Conservation (phyloP, 768 basidiomycete genomes). For the Rhizopogon sp. region DNA sequence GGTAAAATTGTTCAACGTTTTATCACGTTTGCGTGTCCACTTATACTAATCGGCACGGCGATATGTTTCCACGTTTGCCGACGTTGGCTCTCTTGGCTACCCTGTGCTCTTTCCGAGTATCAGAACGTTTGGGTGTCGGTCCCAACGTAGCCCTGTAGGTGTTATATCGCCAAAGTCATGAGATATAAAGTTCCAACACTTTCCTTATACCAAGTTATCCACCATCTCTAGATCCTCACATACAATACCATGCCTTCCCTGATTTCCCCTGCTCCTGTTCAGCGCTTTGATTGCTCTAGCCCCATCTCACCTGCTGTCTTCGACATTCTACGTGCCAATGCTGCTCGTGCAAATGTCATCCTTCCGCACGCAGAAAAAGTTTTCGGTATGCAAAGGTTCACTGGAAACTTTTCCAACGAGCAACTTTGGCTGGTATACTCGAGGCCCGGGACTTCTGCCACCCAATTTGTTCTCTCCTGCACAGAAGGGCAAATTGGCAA, state of each 20-base stretch:
- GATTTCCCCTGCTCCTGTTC: slow-evolving; percentile 4
- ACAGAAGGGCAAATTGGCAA: slow-evolving; percentile 49
- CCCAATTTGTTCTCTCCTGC: slow-evolving; percentile 56
- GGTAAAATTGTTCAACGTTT: neutral
- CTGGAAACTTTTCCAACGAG: neutral
- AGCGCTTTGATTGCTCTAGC: slow-evolving; percentile 2
- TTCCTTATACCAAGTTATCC: slow-evolving; percentile 15
- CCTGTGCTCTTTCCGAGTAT: slow-evolving; percentile 14
- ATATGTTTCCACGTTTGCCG: neutral
- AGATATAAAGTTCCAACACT: neutral
- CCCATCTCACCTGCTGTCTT: slow-evolving; percentile 24
- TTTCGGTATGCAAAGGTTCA: neutral
- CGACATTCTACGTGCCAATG: slow-evolving; percentile 21
- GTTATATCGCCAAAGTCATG: neutral
- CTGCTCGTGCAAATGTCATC: slow-evolving; percentile 35
- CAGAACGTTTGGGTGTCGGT: slow-evolving; percentile 4
- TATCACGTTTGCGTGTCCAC: neutral
- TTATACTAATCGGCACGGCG: neutral
- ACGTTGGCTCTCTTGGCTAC: slow-evolving; percentile 3
- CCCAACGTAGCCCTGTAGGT: neutral
- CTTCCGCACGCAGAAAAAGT: slow-evolving; percentile 34
- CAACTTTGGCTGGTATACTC: slow-evolving; percentile 30
- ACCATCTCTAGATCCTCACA: neutral
- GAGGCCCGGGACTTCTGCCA: slow-evolving; percentile 7
- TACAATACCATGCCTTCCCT: slow-evolving; percentile 11